Base-by-base conservation (phyloP, 805 yeast genomes). In the Suhomyces emberorum region DNA sequence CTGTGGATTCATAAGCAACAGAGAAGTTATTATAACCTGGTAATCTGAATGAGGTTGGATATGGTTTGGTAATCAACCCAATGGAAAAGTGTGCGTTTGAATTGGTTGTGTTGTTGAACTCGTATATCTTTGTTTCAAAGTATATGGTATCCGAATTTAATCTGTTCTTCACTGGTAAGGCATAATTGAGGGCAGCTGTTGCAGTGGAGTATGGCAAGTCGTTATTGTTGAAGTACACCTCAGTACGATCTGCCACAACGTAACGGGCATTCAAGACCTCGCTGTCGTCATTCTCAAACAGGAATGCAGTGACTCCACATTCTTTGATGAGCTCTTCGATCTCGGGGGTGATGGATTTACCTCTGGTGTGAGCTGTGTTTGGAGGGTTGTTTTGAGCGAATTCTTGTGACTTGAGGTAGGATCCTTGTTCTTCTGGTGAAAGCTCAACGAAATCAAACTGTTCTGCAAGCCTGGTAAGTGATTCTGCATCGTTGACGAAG, bases 1-100 rank as follows among this genome's bases (percentile, higher is more conserved):
- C 95, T 4, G 79, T 76, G 2, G 85, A 74, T 54, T 84, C 91
- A 52, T 84, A 78, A 3, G 83, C 83, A 32, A 85, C 69, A 0
- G 88, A 81, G 50, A 80, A 82, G 32, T 74, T 74, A 41, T 77
- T 72, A 55, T 78, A 74, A 1, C 95, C 95, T 0, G 95, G 95
- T 10, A 81, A 65, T 46, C 86, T 68, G 56, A 83, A 85, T 3
- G 50, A 28, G 40, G 74, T 69, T 2, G 95, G 93, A 49, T 82
- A 82, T 2, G 93, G 91, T 44, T 72, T 76, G 0, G 91, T 79
- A 7, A 77, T 74, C 18, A 84, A 62, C 0, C 95, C 93, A 31
- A 84, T 68, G 20, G 82, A 70, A 38, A 83, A 70, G 23, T 73
- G 72, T 1, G 80, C 70, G 37, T 72, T 74, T 2, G 66, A 52